These are phyloP conservation scores for Paraphoma chrysanthemicola DNA, from an alignment of 2,329 filamentous ascomycete species.

Conservation along the genomic window DNA sequence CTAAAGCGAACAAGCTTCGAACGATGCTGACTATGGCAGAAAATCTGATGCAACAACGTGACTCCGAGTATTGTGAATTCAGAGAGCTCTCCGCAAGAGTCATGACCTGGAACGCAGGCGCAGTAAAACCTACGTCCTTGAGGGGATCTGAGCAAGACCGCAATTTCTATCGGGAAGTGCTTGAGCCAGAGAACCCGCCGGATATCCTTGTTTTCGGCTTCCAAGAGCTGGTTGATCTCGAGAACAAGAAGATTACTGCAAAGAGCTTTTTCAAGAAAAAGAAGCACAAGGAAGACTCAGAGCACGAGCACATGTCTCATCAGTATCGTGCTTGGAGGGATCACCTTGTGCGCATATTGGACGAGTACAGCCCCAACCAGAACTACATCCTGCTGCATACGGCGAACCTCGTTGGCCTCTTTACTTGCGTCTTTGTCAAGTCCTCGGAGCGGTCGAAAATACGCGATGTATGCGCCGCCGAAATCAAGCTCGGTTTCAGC, in stretches of 20 bases:
- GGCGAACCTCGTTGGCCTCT: constrained; percentile 88
- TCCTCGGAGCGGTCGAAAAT: constrained; percentile 78
- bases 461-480: constrained; percentile 76
- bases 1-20: constrained; percentile 5
- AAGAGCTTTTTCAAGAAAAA: constrained; percentile 83
- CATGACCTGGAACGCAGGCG: constrained; percentile 96
- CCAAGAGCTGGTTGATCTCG: constrained; percentile 96
- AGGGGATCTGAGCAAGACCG: constrained; percentile 73
- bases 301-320: constrained; percentile 91
- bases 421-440: constrained; percentile 95
- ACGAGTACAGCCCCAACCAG: constrained; percentile 79
- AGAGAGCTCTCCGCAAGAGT: constrained; percentile 80
- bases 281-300: constrained; percentile 82
- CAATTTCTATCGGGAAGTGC: constrained; percentile 79
- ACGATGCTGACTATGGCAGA: constrained; percentile 58
- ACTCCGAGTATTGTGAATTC: constrained; percentile 85
- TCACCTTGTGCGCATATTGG: constrained; percentile 80
- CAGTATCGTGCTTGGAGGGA: constrained; percentile 98
- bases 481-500: constrained; percentile 96
- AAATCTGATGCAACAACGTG: constrained; percentile 81
- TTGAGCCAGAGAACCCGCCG: constrained; percentile 77
- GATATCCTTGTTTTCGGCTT: constrained; percentile 97
- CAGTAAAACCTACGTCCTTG: constrained; percentile 86
- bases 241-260: constrained; percentile 97
- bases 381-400: constrained; percentile 89